Percentiles rank a stretch among this genome's conserved stretches.
phyloP scores from a whole-genome alignment of 192 early-diverging fungal genomes.

The Coemansia aciculifera region DNA sequence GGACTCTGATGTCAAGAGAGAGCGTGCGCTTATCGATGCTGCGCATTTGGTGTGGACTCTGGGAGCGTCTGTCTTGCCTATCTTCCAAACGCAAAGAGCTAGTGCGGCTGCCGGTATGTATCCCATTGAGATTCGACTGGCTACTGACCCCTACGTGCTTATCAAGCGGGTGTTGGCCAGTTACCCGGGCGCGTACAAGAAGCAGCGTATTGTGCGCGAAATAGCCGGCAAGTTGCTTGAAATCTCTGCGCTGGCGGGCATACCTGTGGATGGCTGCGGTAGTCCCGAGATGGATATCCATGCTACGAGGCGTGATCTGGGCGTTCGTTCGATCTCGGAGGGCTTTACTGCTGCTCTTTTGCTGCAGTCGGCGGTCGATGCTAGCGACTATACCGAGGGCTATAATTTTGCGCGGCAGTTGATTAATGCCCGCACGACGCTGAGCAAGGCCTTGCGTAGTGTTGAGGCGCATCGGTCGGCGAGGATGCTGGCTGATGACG shows the following conservation, averaged over 20 bases:
- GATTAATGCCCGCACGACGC: constrained; percentile 12
- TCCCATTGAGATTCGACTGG: constrained; percentile 38
- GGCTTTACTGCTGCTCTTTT: constrained; percentile 24
- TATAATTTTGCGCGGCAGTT: constrained; percentile 32
- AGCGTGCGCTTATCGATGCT: constrained; percentile 30
- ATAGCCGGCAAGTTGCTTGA: constrained; percentile 12
- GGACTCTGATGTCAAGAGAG: constrained; percentile 14
- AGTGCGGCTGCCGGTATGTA: neutral
- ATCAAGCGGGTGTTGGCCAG: constrained; percentile 20
- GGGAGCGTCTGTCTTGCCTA: neutral
- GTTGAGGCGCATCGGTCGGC: constrained; percentile 15
- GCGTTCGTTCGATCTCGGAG: constrained; percentile 18
- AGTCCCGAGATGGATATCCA: constrained; percentile 4
- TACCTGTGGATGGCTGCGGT: neutral
- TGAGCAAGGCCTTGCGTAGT: constrained; percentile 7
- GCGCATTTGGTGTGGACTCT: constrained; percentile 25
- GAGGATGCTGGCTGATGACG: constrained; percentile 12
- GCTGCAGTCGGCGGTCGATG: constrained; percentile 21
- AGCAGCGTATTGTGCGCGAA: constrained; percentile 26
- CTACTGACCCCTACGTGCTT: constrained; percentile 20
- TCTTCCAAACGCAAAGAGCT: neutral
- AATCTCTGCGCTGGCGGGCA: neutral
- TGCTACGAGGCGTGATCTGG: constrained; percentile 17
- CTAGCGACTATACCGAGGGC: constrained; percentile 11
- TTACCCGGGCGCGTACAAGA: constrained; percentile 22